A percentile compares a stretch with the other conserved stretches of the same genome.
Conservation (phyloP, 495 filamentous ascomycete species). For the Tuber aestivum region DNA sequence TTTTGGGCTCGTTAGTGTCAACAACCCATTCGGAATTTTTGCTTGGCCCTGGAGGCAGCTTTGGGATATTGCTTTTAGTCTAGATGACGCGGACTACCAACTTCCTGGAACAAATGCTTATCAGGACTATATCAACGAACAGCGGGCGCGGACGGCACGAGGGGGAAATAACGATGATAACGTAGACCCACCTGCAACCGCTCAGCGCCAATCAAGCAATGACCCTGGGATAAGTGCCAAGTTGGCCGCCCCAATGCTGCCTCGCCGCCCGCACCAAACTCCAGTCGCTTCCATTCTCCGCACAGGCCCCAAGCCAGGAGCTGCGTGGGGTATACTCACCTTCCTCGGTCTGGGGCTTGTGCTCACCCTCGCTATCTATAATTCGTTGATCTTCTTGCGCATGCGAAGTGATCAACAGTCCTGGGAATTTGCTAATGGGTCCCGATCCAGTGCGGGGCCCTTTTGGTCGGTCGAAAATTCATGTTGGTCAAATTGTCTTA, state of each 20-base stretch:
- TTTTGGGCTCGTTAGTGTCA: constrained; percentile 10
- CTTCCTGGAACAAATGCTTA: background rate
- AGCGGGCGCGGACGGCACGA: background rate
- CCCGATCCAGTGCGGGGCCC: constrained; percentile 17
- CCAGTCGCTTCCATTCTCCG: constrained; percentile 22
- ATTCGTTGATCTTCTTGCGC: constrained; percentile 22
- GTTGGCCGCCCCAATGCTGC: background rate
- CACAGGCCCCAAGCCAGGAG: constrained; percentile 21
- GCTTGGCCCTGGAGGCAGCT: constrained; percentile 30
- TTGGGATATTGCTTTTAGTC: constrained; percentile 25
- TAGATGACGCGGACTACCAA: constrained; percentile 35
- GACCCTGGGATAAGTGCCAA: background rate
- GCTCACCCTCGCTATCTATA: constrained; percentile 13
- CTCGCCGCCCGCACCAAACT: constrained; percentile 16
- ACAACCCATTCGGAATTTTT: constrained; percentile 28
- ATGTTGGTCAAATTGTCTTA: constrained; percentile 28
- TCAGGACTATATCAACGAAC: background rate
- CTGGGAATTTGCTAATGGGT: constrained; percentile 18
- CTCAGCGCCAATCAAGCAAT: background rate
- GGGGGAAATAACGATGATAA: background rate
- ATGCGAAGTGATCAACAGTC: constrained; percentile 23
- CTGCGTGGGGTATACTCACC: constrained; percentile 24
- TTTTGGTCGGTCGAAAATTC: constrained; percentile 15
- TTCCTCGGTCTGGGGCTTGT: constrained; percentile 2
- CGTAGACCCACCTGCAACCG: background rate